Base-by-base conservation (phyloP, 495 filamentous ascomycete species). In the Penicillium maclennaniae region DNA sequence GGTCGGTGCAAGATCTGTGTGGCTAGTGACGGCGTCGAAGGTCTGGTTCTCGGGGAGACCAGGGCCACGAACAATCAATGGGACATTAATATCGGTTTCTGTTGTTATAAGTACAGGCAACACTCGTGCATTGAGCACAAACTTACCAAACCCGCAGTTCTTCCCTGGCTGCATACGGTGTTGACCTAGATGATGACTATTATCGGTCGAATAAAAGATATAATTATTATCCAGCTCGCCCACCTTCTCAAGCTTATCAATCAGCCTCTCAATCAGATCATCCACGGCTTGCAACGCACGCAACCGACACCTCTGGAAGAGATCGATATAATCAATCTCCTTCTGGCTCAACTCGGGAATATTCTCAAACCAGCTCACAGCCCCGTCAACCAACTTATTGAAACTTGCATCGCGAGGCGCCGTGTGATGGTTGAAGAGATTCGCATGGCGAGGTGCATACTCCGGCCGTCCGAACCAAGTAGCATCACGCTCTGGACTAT, bases 61-160 rank as follows among this genome's bases (percentile, higher is more conserved):
- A 15, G 83, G 82, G 0, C 83, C 83, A n/a, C 83, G 71, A 26
- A 85, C 66, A 27, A 72, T 66, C 1, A 88, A 64, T 8, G 86
- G 86, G 7, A 89, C 74, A 55, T 87, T 81, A 56, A 87, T 82
- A 56, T 89, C 86, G 54, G 84, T 83, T 63, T 87, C 83, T 66
- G 23, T 16, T 17, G 2, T 42, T 23, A 17, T 50, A 28, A 57
- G 43, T 27, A 16, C 27, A 2, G 20, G 14, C 7, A 2, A 26
- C 7, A 8, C 80, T 61, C 16, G 79, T 79, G 10, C 82, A 70
- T 48, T 80, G 76, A 52, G n/a, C n/a, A 80, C 70, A 53, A 80
- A 80, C 69, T 83, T 76, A 65, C 85, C 83, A 59, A 81, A 88
- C 20, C 82, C 82, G 57, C 80, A 84, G 52, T 82, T 78, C 66